phyloP scores from a whole-genome alignment of 2,329 filamentous ascomycete genomes.

The Monosporascus sp. region DNA sequence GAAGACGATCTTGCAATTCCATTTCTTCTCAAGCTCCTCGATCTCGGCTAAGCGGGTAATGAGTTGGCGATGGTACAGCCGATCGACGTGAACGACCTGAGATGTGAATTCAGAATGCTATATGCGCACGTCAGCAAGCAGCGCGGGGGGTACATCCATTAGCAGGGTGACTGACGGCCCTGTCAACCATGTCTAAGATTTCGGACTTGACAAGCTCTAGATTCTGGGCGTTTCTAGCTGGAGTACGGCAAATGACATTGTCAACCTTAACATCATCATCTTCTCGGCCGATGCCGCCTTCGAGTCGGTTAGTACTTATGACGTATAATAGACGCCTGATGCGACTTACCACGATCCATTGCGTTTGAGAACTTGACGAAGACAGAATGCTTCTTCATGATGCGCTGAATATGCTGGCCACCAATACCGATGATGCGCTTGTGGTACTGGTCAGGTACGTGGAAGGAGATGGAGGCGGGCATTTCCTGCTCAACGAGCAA shows the following conservation, averaged over 20 bases:
- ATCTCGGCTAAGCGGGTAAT: slow-evolving; percentile 84
- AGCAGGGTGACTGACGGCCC: slow-evolving; percentile 56
- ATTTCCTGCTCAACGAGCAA: slow-evolving; percentile 96
- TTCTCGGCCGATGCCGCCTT: slow-evolving; percentile 76
- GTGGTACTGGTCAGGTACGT: slow-evolving; percentile 97
- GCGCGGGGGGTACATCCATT: background rate
- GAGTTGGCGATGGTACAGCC: slow-evolving; percentile 90
- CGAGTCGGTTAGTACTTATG: slow-evolving; percentile 21
- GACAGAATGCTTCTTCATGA: slow-evolving; percentile 99
- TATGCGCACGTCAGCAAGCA: slow-evolving; percentile 7
- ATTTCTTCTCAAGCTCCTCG: slow-evolving; percentile 95
- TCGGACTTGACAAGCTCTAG: slow-evolving; percentile 96
- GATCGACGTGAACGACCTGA: slow-evolving; percentile 88
- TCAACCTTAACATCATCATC: slow-evolving; percentile 98
- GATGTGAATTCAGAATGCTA: slow-evolving; percentile 95
- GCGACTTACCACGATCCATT: slow-evolving; percentile 76
- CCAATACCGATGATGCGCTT: slow-evolving; percentile 99
- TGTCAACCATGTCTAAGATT: slow-evolving; percentile 99
- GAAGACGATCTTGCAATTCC: slow-evolving; percentile 99
- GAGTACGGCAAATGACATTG: slow-evolving; percentile 97
- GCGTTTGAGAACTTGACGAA: slow-evolving; percentile 99
- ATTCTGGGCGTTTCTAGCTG: slow-evolving; percentile 93
- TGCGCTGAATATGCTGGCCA: slow-evolving; percentile 96
- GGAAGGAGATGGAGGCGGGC: slow-evolving; percentile 98
- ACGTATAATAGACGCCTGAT: background rate